Conservation (phyloP, 202 grass and related monocot genomes). For the Carex arenaria region DNA sequence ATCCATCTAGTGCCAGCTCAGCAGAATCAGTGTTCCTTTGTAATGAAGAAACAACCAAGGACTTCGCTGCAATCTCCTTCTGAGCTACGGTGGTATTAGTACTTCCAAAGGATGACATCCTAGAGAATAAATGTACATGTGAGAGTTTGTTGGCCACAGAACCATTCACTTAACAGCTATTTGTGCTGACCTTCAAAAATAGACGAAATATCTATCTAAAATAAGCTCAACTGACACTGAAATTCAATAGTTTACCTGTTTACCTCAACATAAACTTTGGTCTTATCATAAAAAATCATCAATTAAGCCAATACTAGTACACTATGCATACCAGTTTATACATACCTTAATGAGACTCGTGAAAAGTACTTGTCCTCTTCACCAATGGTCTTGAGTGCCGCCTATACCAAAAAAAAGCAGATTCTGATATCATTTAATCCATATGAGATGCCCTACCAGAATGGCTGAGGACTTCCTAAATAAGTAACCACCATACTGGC, state of each 20-base stretch:
- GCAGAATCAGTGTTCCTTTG: constrained; percentile 51
- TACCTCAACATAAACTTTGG: background rate
- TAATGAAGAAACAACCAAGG: constrained; percentile 41
- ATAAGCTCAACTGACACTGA: constrained; percentile 13
- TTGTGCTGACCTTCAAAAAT: background rate
- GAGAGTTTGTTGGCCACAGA: constrained; percentile 1
- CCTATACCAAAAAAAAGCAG: constrained; percentile 37
- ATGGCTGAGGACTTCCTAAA: background rate
- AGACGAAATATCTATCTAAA: background rate
- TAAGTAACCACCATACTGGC: background rate
- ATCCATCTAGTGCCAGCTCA: constrained; percentile 80
- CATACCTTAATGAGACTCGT: constrained; percentile 80
- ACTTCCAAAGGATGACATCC: constrained; percentile 71
- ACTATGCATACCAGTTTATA: background rate
- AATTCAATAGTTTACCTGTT: background rate
- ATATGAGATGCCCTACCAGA: background rate
- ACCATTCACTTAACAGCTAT: background rate
- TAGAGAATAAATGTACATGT: constrained; percentile 32
- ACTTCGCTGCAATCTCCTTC: constrained; percentile 55
- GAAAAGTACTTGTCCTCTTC: constrained; percentile 95
- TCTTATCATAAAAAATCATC: background rate
- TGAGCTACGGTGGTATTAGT: constrained; percentile 40
- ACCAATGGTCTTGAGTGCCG: constrained; percentile 83
- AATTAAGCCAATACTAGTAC: background rate
- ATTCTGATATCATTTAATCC: background rate